phyloP scores from a whole-genome alignment of 257 asterid species.

The Nemophila menziesii region DNA sequence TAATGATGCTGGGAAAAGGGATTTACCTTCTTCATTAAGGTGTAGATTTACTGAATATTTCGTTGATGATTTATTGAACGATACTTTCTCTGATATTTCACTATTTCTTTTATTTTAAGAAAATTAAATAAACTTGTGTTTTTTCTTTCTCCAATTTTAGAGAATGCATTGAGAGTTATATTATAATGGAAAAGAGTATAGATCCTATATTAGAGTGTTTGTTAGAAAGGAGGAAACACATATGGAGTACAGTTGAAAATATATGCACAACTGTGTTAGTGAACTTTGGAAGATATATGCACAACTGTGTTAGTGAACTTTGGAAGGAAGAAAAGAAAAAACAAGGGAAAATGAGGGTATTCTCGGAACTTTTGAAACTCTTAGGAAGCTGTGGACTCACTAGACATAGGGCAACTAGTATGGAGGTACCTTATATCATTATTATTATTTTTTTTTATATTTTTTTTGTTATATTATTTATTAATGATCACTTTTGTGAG shows the following conservation, averaged over 20 bases:
- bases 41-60: no score
- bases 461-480: background rate
- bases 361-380: slow-evolving; percentile 56
- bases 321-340: slow-evolving; percentile 65
- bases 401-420: slow-evolving; percentile 40
- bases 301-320: slow-evolving; percentile 47
- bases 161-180: slow-evolving; percentile 15
- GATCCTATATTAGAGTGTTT: slow-evolving; percentile 32
- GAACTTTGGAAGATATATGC: no score
- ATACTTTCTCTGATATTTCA: no score
- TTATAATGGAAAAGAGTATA: slow-evolving; percentile 24
- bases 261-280: slow-evolving; percentile 35
- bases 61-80: no score
- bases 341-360: slow-evolving; percentile 49
- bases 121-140: background rate
- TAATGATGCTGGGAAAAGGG: no score
- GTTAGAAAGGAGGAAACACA: slow-evolving; percentile 25
- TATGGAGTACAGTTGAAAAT: slow-evolving; percentile 36
- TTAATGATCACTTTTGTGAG: no score
- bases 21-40: no score
- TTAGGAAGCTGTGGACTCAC: slow-evolving; percentile 67
- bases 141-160: slow-evolving; percentile 1
- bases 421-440: slow-evolving; percentile 37
- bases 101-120: slow-evolving; percentile 5
- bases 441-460: background rate